Evolutionary conservation across 805 yeast genomes (phyloP).

Genomic region (Lachancea lanzarotensis): DNA sequence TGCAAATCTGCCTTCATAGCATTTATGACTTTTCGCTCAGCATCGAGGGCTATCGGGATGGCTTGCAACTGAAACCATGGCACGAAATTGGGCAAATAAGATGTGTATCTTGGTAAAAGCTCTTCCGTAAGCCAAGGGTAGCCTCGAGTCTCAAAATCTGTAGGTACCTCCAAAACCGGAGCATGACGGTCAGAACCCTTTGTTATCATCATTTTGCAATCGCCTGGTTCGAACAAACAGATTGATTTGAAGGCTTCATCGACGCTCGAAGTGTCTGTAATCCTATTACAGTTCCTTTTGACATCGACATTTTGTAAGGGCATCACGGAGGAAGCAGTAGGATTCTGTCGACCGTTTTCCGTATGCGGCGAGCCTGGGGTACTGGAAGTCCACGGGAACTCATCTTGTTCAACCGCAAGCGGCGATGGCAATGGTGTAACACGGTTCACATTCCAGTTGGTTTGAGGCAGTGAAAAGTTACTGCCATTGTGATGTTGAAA

Average conservation of each 20-base stretch:
- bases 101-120: constrained; percentile 25
- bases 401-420: constrained; percentile 33
- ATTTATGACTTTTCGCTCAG: constrained; percentile 42
- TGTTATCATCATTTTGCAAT: background rate
- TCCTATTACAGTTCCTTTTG: constrained; percentile 24
- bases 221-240: constrained; percentile 2
- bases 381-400: constrained; percentile 35
- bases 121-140: constrained; percentile 9
- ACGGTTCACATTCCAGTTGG: constrained; percentile 10
- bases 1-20: constrained; percentile 50
- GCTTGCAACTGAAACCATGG: constrained; percentile 42
- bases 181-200: constrained; percentile 5
- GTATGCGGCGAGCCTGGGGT: constrained; percentile 25
- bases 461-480: constrained; percentile 23
- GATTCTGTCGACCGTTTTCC: constrained; percentile 1
- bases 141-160: background rate
- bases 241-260: constrained; percentile 23
- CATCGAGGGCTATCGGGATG: constrained; percentile 44
- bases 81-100: constrained; percentile 26
- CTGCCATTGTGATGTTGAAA: constrained; percentile 26
- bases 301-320: constrained; percentile 7
- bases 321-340: background rate
- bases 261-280: constrained; percentile 24
- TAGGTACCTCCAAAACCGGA: constrained; percentile 6
- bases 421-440: constrained; percentile 35